phyloP scores from a whole-genome alignment of 169 alveolate species.

The Theileria orientalis region DNA sequence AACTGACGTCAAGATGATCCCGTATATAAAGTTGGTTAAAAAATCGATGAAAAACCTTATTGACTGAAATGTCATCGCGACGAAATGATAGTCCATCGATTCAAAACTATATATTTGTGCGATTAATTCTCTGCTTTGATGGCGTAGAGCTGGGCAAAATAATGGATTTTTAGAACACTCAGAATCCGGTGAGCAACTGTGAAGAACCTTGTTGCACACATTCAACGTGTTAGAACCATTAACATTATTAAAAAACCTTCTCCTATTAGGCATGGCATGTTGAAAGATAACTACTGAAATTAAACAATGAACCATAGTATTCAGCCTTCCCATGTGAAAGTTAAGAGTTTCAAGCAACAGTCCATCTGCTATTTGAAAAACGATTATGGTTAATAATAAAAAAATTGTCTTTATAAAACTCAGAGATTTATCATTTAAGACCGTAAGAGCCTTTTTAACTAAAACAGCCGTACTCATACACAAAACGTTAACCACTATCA shows the following conservation, averaged over 20 bases:
- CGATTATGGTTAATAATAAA: neutral
- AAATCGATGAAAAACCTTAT: neutral
- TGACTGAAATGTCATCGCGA: neutral
- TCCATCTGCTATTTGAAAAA: neutral
- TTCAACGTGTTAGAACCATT: neutral
- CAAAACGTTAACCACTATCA: neutral
- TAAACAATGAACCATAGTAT: neutral
- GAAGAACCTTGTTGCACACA: neutral
- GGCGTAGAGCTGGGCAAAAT: neutral
- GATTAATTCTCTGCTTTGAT: neutral
- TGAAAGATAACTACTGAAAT: neutral
- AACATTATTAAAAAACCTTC: neutral
- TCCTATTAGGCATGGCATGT: neutral
- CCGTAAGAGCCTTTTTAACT: neutral
- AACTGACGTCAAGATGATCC: neutral
- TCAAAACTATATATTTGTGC: neutral
- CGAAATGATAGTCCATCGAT: neutral
- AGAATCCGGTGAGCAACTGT: no score
- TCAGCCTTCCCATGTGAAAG: neutral
- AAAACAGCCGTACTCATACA: neutral
- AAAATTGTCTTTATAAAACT: neutral
- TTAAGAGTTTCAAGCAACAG: neutral
- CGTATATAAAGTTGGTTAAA: neutral
- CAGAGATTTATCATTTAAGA: neutral
- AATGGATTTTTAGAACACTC: no score